Evolutionary conservation across 148 eudicot genomes (phyloP).

Genomic region (Heliamphora exappendiculata): DNA sequence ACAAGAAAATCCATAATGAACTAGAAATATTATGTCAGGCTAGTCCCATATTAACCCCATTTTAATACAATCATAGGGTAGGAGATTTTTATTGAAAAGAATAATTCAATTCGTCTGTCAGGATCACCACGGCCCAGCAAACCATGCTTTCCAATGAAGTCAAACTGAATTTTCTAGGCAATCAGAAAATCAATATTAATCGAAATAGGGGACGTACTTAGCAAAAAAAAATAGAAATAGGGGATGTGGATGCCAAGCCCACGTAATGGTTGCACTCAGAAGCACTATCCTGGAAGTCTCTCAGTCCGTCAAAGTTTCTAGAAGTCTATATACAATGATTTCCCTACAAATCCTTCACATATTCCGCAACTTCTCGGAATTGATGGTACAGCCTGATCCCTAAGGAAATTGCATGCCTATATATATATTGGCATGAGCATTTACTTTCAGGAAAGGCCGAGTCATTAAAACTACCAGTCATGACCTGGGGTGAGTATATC

Average conservation of each 20-base stretch:
- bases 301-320: too few relatives aligned
- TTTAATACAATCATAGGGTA: background rate
- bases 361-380: too few relatives aligned
- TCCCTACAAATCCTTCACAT: too few relatives aligned
- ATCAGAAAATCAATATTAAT: background rate
- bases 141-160: background rate
- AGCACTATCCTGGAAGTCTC: conserved; percentile 2
- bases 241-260: background rate
- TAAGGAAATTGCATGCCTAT: too few relatives aligned
- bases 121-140: background rate
- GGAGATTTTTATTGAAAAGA: background rate
- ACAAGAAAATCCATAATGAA: background rate
- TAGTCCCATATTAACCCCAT: background rate
- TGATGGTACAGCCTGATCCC: too few relatives aligned
- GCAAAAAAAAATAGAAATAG: background rate
- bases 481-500: too few relatives aligned
- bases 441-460: too few relatives aligned
- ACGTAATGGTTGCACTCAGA: background rate
- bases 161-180: background rate
- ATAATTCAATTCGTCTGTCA: background rate
- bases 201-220: background rate
- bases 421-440: too few relatives aligned
- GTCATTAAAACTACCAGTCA: too few relatives aligned
- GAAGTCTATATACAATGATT: too few relatives aligned
- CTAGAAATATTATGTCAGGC: background rate